phyloP scores from a whole-genome alignment of 1,139 yeast species.

The Magnusiomyces paraingens region DNA sequence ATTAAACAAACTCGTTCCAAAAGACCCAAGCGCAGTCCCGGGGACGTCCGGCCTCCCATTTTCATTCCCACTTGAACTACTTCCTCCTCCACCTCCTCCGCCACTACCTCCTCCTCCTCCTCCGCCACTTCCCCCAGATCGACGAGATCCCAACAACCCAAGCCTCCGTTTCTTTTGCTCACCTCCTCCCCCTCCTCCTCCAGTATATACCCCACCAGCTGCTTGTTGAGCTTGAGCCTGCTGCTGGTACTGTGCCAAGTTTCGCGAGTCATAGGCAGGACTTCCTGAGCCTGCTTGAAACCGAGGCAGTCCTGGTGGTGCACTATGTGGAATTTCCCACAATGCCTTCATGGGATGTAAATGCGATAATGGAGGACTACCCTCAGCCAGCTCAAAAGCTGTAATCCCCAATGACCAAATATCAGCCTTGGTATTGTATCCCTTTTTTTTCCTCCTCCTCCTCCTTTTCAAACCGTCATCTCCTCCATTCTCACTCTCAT shows the following conservation, averaged over 20 bases:
- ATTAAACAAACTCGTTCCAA: no score
- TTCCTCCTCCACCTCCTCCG: background rate
- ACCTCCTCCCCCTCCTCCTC: background rate
- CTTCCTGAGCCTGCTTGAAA: constrained; percentile 5
- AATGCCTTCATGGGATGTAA: constrained; percentile 70
- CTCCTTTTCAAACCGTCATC: background rate
- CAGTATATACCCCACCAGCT: background rate
- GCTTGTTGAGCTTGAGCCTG: background rate
- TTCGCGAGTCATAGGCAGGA: constrained; percentile 2
- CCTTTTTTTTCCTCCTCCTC: constrained; percentile 32
- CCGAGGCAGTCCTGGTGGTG: constrained; percentile 56
- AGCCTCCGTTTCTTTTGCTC: background rate
- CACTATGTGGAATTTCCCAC: constrained; percentile 60
- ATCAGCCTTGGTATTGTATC: constrained; percentile 83
- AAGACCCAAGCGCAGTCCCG: no score
- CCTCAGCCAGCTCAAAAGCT: constrained; percentile 85
- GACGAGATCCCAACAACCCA: background rate
- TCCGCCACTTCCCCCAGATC: background rate
- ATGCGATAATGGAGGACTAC: constrained; percentile 62
- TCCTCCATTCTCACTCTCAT: background rate
- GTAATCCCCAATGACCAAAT: constrained; percentile 88
- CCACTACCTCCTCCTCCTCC: background rate
- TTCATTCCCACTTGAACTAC: background rate
- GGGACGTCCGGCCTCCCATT: no score
- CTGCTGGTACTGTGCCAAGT: constrained; percentile 5